Percentiles rank a stretch among this genome's conserved stretches.
Evolutionary conservation across 2,329 filamentous ascomycete genomes (phyloP).

Genomic region (Simplicillium sp.): DNA sequence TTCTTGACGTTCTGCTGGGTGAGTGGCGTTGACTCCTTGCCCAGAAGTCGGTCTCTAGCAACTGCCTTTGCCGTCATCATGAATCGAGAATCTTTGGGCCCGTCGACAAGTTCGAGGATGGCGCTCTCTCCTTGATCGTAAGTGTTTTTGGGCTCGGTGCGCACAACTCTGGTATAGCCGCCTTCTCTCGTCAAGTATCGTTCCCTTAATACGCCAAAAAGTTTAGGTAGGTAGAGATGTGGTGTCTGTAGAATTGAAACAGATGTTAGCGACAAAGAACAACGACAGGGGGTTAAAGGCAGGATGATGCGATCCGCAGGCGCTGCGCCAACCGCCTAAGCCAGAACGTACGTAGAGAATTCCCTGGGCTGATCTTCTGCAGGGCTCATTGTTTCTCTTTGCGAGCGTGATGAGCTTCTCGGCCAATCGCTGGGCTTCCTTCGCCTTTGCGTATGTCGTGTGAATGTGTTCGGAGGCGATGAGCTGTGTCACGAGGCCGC

Average conservation of each 20-base stretch:
- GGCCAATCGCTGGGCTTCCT: conserved; percentile 87
- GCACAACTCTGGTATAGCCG: conserved; percentile 90
- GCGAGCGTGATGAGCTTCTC: conserved; percentile 92
- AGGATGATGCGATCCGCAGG: background rate
- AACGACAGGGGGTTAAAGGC: conserved; percentile 6
- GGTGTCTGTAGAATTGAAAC: conserved; percentile 44
- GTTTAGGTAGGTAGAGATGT: conserved; percentile 65
- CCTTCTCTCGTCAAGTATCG: conserved; percentile 74
- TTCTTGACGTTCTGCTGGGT: conserved; percentile 75
- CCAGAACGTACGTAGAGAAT: conserved; percentile 69
- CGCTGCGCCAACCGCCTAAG: background rate
- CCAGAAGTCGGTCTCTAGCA: conserved; percentile 49
- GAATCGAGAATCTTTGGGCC: conserved; percentile 87
- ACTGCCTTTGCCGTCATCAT: conserved; percentile 84
- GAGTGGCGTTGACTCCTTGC: conserved; percentile 54
- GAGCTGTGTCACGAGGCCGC: conserved; percentile 91
- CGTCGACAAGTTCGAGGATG: conserved; percentile 91
- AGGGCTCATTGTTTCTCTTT: conserved; percentile 85
- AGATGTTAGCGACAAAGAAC: background rate
- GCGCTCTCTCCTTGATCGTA: conserved; percentile 81
- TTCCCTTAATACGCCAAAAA: conserved; percentile 73
- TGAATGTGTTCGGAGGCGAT: conserved; percentile 88
- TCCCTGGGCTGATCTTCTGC: conserved; percentile 61
- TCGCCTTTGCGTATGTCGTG: conserved; percentile 94
- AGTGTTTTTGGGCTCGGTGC: conserved; percentile 78